Evolutionary conservation across 768 basidiomycete species (phyloP), one percentile per base, ranked within the genome.

Genomic region (Leucocoprinus birnbaumii): DNA sequence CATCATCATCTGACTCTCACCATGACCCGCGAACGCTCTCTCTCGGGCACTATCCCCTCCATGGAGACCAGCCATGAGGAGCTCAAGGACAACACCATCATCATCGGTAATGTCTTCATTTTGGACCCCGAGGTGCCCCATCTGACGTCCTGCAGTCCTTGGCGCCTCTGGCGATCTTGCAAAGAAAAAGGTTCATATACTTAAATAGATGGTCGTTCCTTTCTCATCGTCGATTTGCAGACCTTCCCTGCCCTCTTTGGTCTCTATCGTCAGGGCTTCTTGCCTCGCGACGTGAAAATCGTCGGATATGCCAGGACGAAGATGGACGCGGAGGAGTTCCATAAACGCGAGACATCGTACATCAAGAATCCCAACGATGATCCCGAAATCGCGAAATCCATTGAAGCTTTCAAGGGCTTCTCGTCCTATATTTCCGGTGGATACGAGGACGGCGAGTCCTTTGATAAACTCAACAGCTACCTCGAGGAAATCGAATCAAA

Each of bases 111-210:
- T 85, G 21, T 22, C 38, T 25, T 24, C 16, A 21, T 18, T 24
- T 21, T 22, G 9, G 8, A 13, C 25, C 26, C 25, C 8, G 3
- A 14, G 10, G 21, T 31, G 6, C 40, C 18, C 42, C 27, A 13
- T 38, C 46, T 47, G 5, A 51, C 45, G 26, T 31, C 37, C 35
- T 52, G 9, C 66, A 94, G 95, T 98, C 51, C 84, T 95, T 58
- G 96, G 96, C 54, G 96, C 96, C 2, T 95, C 93, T 53, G 96
- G 96, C 38, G 96, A 99, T 78, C 80, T 99, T 44, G 96, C 96
- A 59, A 96, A 97, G 87, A 99, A 99, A 78, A 99, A 99, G 84
- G 94, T 85, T n/a, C n/a, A 47, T 46, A 67, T 27, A 41, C 44
- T 48, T 47, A 53, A 48, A 26, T 40, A 35, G 14, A 24, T 31